phyloP scores from a whole-genome alignment of 805 yeast genomes.

The Candida boleticola region DNA sequence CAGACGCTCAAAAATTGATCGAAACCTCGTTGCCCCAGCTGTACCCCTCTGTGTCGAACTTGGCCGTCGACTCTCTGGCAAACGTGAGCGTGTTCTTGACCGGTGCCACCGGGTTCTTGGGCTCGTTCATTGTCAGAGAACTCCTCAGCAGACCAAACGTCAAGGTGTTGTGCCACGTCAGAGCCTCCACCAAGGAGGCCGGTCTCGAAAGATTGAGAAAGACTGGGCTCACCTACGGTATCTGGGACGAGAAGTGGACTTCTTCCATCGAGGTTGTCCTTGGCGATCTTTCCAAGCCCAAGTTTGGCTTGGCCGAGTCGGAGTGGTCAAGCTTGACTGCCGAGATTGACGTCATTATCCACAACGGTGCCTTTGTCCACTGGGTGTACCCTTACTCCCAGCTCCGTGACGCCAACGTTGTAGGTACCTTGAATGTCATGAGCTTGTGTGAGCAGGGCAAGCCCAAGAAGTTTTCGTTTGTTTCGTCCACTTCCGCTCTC shows the following conservation, averaged over 20 bases:
- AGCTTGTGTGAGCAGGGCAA: conserved; percentile 75
- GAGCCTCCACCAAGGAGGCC: conserved; percentile 67
- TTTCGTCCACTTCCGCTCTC: conserved; percentile 90
- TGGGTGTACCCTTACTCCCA: conserved; percentile 97
- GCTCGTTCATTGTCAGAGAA: conserved; percentile 82
- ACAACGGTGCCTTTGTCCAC: conserved; percentile 97
- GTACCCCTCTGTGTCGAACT: conserved; percentile 43
- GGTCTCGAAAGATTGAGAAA: conserved; percentile 76
- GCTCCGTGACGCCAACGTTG: conserved; percentile 88
- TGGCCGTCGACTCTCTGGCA: conserved; percentile 30
- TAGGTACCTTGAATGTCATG: conserved; percentile 82
- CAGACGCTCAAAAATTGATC: conserved; percentile 65
- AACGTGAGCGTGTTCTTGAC: conserved; percentile 74
- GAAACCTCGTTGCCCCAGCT: conserved; percentile 37
- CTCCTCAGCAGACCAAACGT: conserved; percentile 53
- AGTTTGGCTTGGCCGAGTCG: conserved; percentile 63
- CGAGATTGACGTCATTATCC: conserved; percentile 78
- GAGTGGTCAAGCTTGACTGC: conserved; percentile 60
- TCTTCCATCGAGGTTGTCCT: conserved; percentile 64
- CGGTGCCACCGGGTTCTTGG: conserved; percentile 96
- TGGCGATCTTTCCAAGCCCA: conserved; percentile 74
- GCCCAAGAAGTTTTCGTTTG: conserved; percentile 84
- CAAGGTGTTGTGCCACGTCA: conserved; percentile 81
- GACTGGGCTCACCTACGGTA: conserved; percentile 80
- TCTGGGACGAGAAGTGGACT: conserved; percentile 65